Evolutionary conservation across 352 stramenopile species (phyloP), one percentile per base, ranked within the genome.

Genomic region (Globisporangium parvum): DNA sequence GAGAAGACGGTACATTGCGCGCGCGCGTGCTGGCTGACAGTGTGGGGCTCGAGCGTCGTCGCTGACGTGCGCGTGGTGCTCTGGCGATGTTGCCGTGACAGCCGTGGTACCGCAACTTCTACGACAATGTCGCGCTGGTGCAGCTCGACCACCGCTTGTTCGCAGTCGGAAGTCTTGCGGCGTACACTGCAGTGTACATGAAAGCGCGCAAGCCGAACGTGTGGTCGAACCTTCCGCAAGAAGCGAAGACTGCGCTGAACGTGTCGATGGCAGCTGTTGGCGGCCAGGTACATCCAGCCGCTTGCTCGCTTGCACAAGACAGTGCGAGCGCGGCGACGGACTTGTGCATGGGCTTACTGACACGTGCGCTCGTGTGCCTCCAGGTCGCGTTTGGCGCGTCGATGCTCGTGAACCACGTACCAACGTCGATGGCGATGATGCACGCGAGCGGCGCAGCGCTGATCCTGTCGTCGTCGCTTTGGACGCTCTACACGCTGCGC

Each of bases 131-230:
- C 23, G 96, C 94, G 11, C 95, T 91, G 3, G 96, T 99, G 47
- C 96, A 99, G 69, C 90, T 97, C 40, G 93, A 99, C 67, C 96
- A 99, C 67, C 85, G 96, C 37, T 47, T 98, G 5, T 70, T 99
- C 24, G 96, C 96, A 6, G 73, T 96, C 18, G 66, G 66, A 8
- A 98, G 95, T 11, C 62, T 94, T 14, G 73, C 60, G 5, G 71
- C 70, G 17, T 90, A 88, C 57, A 59, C 62, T 20, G 55, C 66
- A 4, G 61, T 87, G 48, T 84, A 73, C 54, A 39, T 74, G 37
- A 80, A 85, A 57, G 77, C 74, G 3, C 76, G 77, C 39, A 85
- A 85, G 59, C 37, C 72, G 3, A 75, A 62, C 23, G 65, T 85
- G 31, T 96, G 88, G 88, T 56, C 66, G 24, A 77, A 77, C 24